Base-by-base conservation (phyloP, 2,329 filamentous ascomycete species). In the Curvularia eragrostidis region DNA sequence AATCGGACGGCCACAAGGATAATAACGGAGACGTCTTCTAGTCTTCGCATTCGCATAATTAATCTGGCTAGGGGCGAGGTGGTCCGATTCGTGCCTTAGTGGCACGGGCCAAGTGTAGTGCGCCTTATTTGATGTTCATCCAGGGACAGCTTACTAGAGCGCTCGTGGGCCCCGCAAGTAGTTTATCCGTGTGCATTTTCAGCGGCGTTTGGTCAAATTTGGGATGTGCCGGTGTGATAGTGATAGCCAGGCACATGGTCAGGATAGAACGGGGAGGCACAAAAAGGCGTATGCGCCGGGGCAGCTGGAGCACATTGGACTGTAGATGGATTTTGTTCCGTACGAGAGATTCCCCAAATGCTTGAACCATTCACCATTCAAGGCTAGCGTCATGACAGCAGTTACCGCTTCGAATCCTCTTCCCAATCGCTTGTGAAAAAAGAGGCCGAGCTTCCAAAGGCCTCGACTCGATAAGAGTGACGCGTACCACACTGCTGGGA, bases 1-100 rank as follows among this genome's bases (percentile, higher is more conserved):
- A 6, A 73, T 77, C 42, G 73, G 73, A 51, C 63, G 74, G 52
- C 67, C 66, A 32, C 62, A 65, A 52, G 59, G 41, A 56, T 52
- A 23, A 38, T 44, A 23, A 38, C 39, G 26, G 34, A 28, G n/a
- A 57, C 43, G 18, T 42, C 32, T 26, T n/a, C 36, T 12, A 9
- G 21, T 9, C 21, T 43, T 43, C 18, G 41, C 41, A 43, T 43
- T 43, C 26, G 48, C 36, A 30, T 23, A 42, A 28, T 36, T 36
- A 36, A 34, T 19, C 34, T 15, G 34, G n/a, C 12, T 18, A 24
- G 28, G 32, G 42, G 39, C 30, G 21, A 36, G 19, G 36, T 21
- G 30, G n/a, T 41, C 10, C n/a, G 30, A 9, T 42, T 41, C 7
- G 13, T n/a, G 42, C 42, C 43, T 47, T 32, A 10, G 13, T 21